A percentile compares a stretch with the other conserved stretches of the same genome.
Evolutionary conservation across 2,329 filamentous ascomycete species (phyloP).

Genomic region (Apiospora sp.): DNA sequence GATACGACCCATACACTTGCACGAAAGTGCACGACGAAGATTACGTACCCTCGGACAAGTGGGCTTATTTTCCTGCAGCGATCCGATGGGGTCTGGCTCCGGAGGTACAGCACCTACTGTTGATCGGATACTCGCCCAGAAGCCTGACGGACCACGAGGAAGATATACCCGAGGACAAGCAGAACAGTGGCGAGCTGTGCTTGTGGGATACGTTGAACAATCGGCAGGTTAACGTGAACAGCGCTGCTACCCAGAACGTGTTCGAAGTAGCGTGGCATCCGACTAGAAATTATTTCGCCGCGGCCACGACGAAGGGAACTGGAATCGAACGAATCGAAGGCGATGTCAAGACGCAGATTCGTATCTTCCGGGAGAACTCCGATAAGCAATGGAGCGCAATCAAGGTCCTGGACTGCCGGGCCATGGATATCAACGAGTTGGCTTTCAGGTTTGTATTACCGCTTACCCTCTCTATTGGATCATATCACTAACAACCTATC

Average conservation of each 20-base stretch:
- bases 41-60: conserved; percentile 52
- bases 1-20: conserved; percentile 41
- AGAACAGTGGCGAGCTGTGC: conserved; percentile 66
- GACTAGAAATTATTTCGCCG: conserved; percentile 58
- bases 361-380: conserved; percentile 55
- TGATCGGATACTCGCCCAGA: conserved; percentile 70
- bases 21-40: conserved; percentile 43
- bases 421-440: conserved; percentile 69
- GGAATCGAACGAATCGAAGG: conserved; percentile 50
- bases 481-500: neutral
- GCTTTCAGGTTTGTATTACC: conserved; percentile 55
- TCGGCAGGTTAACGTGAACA: conserved; percentile 55
- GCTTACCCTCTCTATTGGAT: neutral
- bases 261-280: conserved; percentile 73
- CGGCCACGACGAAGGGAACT: conserved; percentile 60
- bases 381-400: conserved; percentile 52
- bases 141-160: conserved; percentile 59
- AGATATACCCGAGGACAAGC: conserved; percentile 65
- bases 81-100: conserved; percentile 65
- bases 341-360: conserved; percentile 62
- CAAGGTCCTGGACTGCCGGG: conserved; percentile 65
- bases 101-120: conserved; percentile 57
- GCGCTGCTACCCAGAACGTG: conserved; percentile 64
- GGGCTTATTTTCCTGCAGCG: conserved; percentile 70
- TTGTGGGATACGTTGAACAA: conserved; percentile 62